These are phyloP conservation scores for Podochytrium sp. DNA, from an alignment of 192 early-diverging fungal species.

Conservation along the genomic window DNA sequence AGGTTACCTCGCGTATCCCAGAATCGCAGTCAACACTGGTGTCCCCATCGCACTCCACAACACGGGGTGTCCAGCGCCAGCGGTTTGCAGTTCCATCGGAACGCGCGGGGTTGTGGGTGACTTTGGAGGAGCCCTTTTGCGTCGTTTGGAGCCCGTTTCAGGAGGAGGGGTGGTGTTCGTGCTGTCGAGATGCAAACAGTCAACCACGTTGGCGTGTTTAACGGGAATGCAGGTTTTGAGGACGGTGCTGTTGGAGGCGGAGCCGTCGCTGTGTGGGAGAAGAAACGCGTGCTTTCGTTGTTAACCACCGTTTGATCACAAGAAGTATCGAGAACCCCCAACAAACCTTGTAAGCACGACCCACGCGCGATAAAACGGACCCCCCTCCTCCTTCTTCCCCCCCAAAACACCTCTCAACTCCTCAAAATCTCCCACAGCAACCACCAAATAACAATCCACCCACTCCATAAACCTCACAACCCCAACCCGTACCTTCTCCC, in stretches of 20 bases:
- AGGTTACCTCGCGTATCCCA: slow-evolving; percentile 10
- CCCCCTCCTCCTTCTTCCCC: not conserved
- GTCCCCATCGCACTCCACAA: slow-evolving; percentile 6
- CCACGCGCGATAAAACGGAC: slow-evolving; percentile 5
- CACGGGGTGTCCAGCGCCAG: not conserved
- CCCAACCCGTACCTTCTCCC: not conserved
- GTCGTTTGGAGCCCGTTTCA: not conserved
- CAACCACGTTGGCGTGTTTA: not conserved
- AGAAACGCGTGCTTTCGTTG: too few relatives aligned
- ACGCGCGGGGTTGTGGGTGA: too few relatives aligned
- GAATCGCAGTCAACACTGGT: not conserved
- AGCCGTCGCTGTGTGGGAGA: not conserved
- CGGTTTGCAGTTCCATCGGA: not conserved
- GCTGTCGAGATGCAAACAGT: not conserved
- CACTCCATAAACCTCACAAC: slow-evolving; percentile 1
- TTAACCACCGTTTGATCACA: too few relatives aligned
- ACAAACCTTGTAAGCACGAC: slow-evolving; percentile 7
- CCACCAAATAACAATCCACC: not conserved
- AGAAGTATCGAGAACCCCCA: too few relatives aligned
- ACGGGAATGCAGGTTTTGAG: not conserved
- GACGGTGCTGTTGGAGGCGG: not conserved
- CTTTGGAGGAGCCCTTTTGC: not conserved
- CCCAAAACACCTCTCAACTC: slow-evolving; percentile 18
- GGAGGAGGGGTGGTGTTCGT: not conserved
- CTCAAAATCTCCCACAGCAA: slow-evolving; percentile 10